These are phyloP conservation scores for Cruciata laevipes DNA, from an alignment of 257 asterid species.

Conservation along the genomic window DNA sequence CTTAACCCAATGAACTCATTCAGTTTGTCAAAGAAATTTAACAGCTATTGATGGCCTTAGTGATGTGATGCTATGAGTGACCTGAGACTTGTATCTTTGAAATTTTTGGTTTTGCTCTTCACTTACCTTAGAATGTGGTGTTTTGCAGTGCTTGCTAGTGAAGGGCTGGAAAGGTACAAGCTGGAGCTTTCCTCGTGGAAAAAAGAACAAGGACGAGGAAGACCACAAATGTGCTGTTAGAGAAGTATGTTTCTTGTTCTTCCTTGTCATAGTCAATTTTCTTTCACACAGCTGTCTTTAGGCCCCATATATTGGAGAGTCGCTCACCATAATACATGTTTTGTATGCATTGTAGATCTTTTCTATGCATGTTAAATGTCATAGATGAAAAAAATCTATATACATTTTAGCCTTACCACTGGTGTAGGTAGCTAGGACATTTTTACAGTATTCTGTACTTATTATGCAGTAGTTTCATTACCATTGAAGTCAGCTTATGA, in stretches of 20 bases:
- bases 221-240: constrained; percentile 77
- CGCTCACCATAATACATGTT: too few relatives aligned
- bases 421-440: background rate
- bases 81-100: background rate
- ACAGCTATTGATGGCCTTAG: too few relatives aligned
- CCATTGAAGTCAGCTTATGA: background rate
- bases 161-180: constrained; percentile 92
- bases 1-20: background rate
- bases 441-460: too few relatives aligned
- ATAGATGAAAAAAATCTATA: background rate
- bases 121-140: background rate
- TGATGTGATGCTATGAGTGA: background rate
- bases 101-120: background rate
- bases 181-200: constrained; percentile 97
- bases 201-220: constrained; percentile 80
- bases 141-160: constrained; percentile 61
- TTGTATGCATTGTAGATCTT: background rate
- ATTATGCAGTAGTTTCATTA: background rate
- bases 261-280: background rate
- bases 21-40: background rate
- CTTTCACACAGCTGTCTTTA: background rate
- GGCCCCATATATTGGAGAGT: background rate
- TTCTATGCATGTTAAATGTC: background rate
- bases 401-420: background rate
- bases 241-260: constrained; percentile 44